Evolutionary conservation across 352 stramenopile genomes (phyloP), one percentile per base, ranked within the genome.

Genomic region (Phytophthora kernoviae): DNA sequence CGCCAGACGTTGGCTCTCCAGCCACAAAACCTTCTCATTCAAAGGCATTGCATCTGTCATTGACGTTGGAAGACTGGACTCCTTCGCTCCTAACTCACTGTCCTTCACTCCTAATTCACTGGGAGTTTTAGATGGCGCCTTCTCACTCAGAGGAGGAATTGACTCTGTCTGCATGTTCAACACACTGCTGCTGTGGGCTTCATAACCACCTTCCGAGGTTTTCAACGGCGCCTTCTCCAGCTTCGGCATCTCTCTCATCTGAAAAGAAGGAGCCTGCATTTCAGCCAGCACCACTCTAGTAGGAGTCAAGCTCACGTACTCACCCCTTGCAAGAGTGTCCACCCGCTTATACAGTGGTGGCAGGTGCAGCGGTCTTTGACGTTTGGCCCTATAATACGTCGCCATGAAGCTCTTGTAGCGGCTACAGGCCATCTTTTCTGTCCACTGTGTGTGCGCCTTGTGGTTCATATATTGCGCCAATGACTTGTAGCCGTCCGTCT

Each of bases 371-470:
- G 21, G 47, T n/a, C 32, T 12, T 24, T 45, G 58, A 14, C 53
- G n/a, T 26, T 66, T 69, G 18, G 60, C 58, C 34, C 65, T 60
- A 15, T 54, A 44, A 55, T 69, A 75, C 21, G 60, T 58, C 34
- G 60, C 58, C 44, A 81, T 39, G 41, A 77, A 69, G 54, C 68
- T 75, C 61, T 77, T 66, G 52, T 62, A 75, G 27, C 72, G 72
- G 27, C 68, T 81, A 54, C 73, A 68, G 37, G 68, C 64, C 0
- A 66, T 59, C 36, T 72, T 59, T 49, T 75, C 58, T 24, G 60
- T 69, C 72, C 72, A 81, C 21, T 57, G 62, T 2, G 64, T 44
- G 8, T 60, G 27, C 46, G 64, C 60, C 17, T 46, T 39, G 26
- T 32, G 24, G 53, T 81, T 81, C 32, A 81, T 58, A 43, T 69